Conservation (phyloP, 2,329 filamentous ascomycete genomes). For the Ceratocystis eucalypticola region DNA sequence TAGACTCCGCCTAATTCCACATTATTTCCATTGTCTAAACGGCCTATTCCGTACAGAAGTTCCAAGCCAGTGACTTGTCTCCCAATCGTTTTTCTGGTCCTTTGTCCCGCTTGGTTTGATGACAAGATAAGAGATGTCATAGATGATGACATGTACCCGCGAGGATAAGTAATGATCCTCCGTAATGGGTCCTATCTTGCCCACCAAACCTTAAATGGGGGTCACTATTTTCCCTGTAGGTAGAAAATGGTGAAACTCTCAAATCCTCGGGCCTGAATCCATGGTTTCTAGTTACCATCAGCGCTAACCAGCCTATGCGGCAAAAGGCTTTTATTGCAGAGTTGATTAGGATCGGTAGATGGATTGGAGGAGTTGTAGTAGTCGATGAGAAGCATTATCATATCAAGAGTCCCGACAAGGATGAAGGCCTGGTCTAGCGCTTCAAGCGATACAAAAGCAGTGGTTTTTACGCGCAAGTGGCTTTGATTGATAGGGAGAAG, state of each 20-base stretch:
- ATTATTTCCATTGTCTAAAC: neutral
- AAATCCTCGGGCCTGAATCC: neutral
- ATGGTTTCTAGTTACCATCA: neutral
- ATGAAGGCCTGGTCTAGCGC: too few species aligned
- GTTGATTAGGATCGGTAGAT: too few species aligned
- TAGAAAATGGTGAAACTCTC: neutral
- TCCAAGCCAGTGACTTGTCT: neutral
- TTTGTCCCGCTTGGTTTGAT: neutral
- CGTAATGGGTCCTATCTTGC: neutral
- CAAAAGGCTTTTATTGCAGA: too few species aligned
- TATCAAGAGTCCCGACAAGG: too few species aligned
- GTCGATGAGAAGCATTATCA: too few species aligned
- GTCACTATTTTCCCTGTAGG: neutral
- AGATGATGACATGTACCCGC: neutral
- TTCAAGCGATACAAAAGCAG: too few species aligned
- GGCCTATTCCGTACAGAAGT: neutral
- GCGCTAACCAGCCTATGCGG: neutral
- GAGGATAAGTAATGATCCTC: neutral
- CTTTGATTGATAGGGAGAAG: too few species aligned
- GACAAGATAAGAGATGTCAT: neutral
- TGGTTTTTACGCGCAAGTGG: too few species aligned
- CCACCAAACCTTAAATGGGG: neutral
- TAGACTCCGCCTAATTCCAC: neutral
- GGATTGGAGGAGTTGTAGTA: too few species aligned
- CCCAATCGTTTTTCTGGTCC: neutral